Evolutionary conservation across 257 asterid genomes (phyloP).

Genomic region (Primulina eburnea): DNA sequence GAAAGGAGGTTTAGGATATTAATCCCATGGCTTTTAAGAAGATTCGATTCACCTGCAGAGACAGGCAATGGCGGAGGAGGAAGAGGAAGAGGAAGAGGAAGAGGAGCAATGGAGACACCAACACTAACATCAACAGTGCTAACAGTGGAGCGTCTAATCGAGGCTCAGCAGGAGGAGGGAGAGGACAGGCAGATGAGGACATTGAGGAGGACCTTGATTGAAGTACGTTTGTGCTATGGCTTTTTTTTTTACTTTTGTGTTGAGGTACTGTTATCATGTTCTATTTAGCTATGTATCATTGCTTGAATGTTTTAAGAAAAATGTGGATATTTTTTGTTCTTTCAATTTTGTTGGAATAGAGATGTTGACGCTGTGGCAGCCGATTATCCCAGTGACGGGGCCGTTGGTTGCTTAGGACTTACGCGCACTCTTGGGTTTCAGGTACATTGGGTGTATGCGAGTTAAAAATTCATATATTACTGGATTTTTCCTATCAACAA

Average conservation of each 20-base stretch:
- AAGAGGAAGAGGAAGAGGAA: slow-evolving; percentile 16
- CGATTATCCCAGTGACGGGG: neutral
- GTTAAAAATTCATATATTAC: too few relatives aligned
- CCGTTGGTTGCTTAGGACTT: neutral
- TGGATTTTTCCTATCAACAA: neutral
- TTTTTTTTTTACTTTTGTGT: too few relatives aligned
- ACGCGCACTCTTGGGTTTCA: neutral
- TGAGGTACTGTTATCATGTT: neutral
- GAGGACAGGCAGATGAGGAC: neutral
- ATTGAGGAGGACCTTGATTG: neutral
- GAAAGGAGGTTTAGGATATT: slow-evolving; percentile 71
- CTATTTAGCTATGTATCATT: neutral
- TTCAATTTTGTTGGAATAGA: neutral
- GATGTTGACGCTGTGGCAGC: neutral
- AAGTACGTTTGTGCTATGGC: neutral
- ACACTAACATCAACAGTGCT: neutral
- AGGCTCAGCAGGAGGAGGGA: neutral
- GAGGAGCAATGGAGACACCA: slow-evolving; percentile 30
- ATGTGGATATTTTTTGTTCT: neutral
- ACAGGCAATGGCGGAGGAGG: slow-evolving; percentile 51
- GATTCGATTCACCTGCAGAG: slow-evolving; percentile 57
- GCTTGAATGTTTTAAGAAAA: neutral
- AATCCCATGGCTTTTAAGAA: slow-evolving; percentile 60
- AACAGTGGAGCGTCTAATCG: neutral
- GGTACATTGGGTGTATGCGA: neutral